Base-by-base conservation (phyloP, 108 stramenopile genomes). In the Parmales sp. region DNA sequence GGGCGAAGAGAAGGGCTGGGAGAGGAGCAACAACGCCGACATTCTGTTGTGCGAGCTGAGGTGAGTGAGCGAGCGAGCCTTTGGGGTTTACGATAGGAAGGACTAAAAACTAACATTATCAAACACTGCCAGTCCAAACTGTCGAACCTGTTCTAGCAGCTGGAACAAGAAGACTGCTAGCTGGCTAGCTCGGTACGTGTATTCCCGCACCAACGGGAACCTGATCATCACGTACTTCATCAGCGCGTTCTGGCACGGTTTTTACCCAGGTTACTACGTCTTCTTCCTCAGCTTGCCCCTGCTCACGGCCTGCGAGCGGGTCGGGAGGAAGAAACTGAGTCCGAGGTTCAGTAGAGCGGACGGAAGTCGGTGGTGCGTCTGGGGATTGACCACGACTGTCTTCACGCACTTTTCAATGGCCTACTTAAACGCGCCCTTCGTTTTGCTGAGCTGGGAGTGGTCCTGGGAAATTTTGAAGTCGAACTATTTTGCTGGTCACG, bases 231-330 rank as follows among this genome's bases (percentile, higher is more conserved):
- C 74, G 7, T 78, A 78, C 64, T 78, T 78, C 54, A 71, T 78
- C 39, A 72, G 71, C 26, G 74, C 78, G 38, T 73, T 78, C 72
- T 78, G 78, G 78, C 78, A 78, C 69, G 78, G 78, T 0, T 76
- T 78, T 63, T 78, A 78, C 78, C 78, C 78, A 0, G 78, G 78
- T 28, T 78, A 78, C 72, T 76, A 73, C 64, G 38, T 76, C 26
- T 76, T 73, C 37, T 76, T 76, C 60, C 63, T 76, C 54, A 43
- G 45, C 39, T 41, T 41, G 36, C 64, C 64, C 6, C 8, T 65
- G 38, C 64, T 65, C 20, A 65, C 64, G 38, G 25, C 25, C 8
- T 65, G 64, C 64, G 64, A 65, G 64, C 38, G 64, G 23, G 6
- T 65, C 23, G 64, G 64, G 29, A 38, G 64, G 39, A 39, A 13